Conservation (phyloP, 73 alveolate species). For the Stentor coeruleus region DNA sequence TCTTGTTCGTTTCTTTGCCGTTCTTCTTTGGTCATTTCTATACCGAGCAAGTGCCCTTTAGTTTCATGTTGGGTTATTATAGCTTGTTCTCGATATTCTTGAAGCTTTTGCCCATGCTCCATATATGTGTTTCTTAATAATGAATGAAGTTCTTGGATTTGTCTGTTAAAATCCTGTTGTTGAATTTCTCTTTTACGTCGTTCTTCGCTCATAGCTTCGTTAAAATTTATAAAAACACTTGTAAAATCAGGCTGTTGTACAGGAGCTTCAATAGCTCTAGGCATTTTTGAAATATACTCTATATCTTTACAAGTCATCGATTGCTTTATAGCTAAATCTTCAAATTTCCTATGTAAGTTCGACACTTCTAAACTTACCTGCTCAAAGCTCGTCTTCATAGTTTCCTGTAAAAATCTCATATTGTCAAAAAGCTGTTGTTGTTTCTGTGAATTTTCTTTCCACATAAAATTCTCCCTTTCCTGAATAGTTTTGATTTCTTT, state of each 20-base stretch:
- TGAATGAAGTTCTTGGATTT: neutral
- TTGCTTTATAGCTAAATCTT: neutral
- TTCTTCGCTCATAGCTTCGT: neutral
- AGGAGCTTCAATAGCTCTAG: neutral
- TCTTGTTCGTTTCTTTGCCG: neutral
- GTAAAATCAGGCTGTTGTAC: neutral
- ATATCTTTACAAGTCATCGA: neutral
- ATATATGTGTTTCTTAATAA: neutral
- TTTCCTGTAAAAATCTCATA: neutral
- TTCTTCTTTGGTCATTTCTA: neutral
- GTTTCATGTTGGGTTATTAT: neutral
- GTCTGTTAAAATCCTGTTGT: neutral
- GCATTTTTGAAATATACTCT: neutral
- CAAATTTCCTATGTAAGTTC: neutral
- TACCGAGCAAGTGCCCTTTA: neutral
- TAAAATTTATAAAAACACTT: neutral
- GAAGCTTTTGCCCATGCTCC: neutral
- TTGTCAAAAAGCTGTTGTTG: slow-evolving; percentile 22
- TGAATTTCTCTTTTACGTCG: neutral
- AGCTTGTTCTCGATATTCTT: neutral
- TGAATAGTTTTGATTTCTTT: slow-evolving; percentile 55
- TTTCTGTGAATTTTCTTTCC: slow-evolving; percentile 50
- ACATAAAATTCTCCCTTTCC: slow-evolving; percentile 41
- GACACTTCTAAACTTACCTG: neutral
- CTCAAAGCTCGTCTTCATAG: neutral